Evolutionary conservation across 768 basidiomycete genomes (phyloP).

Genomic region (Lentinula aciculospora): DNA sequence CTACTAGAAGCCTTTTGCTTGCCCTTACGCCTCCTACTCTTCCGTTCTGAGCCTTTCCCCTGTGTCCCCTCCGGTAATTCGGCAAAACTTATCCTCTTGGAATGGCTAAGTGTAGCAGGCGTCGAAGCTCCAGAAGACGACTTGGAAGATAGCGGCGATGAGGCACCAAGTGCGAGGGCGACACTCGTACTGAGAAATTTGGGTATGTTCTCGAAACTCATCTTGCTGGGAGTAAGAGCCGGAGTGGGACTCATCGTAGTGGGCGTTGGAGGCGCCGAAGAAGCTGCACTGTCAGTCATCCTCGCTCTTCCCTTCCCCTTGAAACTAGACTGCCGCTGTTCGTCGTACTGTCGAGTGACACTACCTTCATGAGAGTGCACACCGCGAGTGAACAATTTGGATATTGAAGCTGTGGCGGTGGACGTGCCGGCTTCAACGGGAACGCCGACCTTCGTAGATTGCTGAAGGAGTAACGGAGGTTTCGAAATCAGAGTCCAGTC

Average conservation of each 20-base stretch:
- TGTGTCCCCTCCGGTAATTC: conserved; percentile 43
- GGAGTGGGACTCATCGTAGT: background rate
- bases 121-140: conserved; percentile 47
- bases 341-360: conserved; percentile 8
- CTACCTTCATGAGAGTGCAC: conserved; percentile 22
- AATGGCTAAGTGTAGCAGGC: conserved; percentile 55
- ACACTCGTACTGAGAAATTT: conserved; percentile 19
- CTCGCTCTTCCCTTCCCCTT: conserved; percentile 3
- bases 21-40: background rate
- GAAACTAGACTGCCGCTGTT: conserved; percentile 44
- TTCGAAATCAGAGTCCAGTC: conserved; percentile 3
- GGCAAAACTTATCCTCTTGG: conserved; percentile 77
- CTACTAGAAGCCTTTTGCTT: background rate
- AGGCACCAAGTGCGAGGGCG: conserved; percentile 14
- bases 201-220: conserved; percentile 8
- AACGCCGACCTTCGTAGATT: background rate
- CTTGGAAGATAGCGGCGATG: conserved; percentile 23
- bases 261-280: background rate
- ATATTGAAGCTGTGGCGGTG: conserved; percentile 72
- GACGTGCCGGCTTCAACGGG: conserved; percentile 53
- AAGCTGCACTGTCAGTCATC: background rate
- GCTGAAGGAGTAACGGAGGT: background rate
- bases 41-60: background rate
- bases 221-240: background rate
- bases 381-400: conserved; percentile 66